These are phyloP conservation scores for Trichoderma breve DNA, from an alignment of 2,329 filamentous ascomycete genomes.

Conservation along the genomic window DNA sequence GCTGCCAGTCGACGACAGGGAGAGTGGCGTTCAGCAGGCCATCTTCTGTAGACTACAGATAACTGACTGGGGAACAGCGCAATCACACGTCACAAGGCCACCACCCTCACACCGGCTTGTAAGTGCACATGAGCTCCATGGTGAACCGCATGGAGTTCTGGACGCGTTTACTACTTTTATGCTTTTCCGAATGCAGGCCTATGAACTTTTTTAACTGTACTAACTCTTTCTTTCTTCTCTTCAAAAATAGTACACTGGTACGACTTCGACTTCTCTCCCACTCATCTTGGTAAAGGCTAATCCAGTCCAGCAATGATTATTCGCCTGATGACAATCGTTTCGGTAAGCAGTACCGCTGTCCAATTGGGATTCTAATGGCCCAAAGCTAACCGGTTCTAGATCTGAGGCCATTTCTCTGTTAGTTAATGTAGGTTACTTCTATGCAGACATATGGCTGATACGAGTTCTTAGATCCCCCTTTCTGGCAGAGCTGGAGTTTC, in stretches of 20 bases:
- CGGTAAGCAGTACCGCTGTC: not conserved
- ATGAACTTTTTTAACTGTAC: not conserved
- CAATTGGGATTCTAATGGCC: not conserved
- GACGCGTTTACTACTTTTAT: not conserved
- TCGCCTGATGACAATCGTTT: not conserved
- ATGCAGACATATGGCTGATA: not conserved
- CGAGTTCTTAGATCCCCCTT: not conserved
- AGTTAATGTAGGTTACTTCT: not conserved
- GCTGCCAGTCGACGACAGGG: not conserved
- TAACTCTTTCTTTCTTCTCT: not conserved
- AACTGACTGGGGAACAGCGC: not conserved
- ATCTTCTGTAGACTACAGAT: not conserved
- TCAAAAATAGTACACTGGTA: not conserved
- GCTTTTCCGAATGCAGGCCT: not conserved
- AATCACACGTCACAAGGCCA: not conserved
- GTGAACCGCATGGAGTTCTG: not conserved
- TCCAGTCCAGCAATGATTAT: not conserved
- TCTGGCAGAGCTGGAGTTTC: not conserved
- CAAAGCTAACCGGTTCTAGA: fast-evolving
- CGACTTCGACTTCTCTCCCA: not conserved
- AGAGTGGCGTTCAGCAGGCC: not conserved
- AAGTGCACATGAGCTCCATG: not conserved
- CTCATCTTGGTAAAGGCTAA: not conserved
- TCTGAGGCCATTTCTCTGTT: not conserved
- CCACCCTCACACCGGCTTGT: not conserved